These are phyloP conservation scores for Klebsormidium nitens DNA, from an alignment of 139 green algal species.

Conservation along the genomic window DNA sequence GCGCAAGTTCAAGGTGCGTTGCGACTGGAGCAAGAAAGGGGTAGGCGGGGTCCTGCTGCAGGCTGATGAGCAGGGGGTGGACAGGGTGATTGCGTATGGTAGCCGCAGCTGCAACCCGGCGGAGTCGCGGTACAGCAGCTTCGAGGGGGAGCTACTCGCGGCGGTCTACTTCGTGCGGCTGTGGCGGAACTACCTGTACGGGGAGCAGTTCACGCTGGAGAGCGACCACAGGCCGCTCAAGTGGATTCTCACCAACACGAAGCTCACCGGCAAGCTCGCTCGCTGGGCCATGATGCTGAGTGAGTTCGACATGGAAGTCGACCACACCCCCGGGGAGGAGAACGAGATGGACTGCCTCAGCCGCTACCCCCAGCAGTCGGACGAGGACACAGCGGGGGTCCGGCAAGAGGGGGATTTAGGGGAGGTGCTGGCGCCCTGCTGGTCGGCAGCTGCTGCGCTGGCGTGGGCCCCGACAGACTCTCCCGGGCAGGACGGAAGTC, in stretches of 20 bases:
- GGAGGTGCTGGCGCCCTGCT: too few species aligned
- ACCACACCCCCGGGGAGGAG: constrained; percentile 1
- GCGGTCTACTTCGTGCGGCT: too few species aligned
- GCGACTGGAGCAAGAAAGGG: too few species aligned
- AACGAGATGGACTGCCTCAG: too few species aligned
- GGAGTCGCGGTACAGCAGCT: too few species aligned
- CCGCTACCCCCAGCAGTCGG: too few species aligned
- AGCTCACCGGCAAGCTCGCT: constrained; percentile 9
- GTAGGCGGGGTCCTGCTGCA: constrained; percentile 8
- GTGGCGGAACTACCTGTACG: neutral
- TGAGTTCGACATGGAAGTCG: constrained; percentile 5
- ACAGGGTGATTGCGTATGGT: constrained; percentile 2
- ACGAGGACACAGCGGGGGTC: too few species aligned
- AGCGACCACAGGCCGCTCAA: constrained; percentile 21
- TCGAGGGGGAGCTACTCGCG: too few species aligned
- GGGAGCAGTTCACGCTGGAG: constrained; percentile 3
- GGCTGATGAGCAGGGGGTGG: constrained; percentile 3
- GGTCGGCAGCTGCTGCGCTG: too few species aligned
- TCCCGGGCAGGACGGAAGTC: too few species aligned
- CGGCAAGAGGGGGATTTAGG: too few species aligned
- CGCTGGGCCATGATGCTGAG: constrained; percentile 9
- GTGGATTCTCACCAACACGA: neutral
- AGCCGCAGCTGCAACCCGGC: constrained; percentile 10
- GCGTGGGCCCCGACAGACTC: too few species aligned
- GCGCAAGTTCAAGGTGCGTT: constrained; percentile 6